A percentile compares a stretch with the other conserved stretches of the same genome.
Evolutionary conservation across 176 grass and related monocot genomes (phyloP).

Genomic region (Chloris gayana): DNA sequence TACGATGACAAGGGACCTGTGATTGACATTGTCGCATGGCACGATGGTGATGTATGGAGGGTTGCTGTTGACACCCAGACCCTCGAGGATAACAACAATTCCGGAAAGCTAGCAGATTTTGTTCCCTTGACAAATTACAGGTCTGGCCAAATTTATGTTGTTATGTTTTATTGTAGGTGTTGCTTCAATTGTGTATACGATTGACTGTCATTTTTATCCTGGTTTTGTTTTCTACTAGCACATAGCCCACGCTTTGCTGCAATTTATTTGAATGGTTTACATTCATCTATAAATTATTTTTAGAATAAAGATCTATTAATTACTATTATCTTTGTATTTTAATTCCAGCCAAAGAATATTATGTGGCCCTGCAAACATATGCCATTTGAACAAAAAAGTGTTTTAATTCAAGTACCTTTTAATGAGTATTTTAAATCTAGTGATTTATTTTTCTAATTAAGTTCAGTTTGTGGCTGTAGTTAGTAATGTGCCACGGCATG

Average conservation of each 20-base stretch:
- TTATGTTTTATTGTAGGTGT: constrained; percentile 19
- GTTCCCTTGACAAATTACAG: constrained; percentile 93
- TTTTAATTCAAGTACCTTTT: background rate
- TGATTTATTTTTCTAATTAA: background rate
- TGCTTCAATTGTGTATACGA: constrained; percentile 5
- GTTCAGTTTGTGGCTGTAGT: background rate
- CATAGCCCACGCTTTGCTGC: background rate
- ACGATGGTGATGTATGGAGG: constrained; percentile 97
- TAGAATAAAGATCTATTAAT: background rate
- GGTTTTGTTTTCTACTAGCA: constrained; percentile 12
- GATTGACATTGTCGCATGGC: constrained; percentile 92
- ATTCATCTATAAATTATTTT: constrained; percentile 16
- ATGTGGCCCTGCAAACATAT: background rate
- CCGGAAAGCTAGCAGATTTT: constrained; percentile 92
- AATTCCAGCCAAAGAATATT: background rate
- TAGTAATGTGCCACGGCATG: background rate
- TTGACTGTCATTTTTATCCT: constrained; percentile 22
- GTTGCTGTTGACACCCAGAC: constrained; percentile 93
- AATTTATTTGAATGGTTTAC: background rate
- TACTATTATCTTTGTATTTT: background rate
- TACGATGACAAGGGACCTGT: constrained; percentile 93
- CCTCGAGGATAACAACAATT: constrained; percentile 60
- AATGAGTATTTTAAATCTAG: background rate
- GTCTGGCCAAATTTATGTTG: constrained; percentile 39
- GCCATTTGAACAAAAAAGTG: background rate